Base-by-base conservation (phyloP, 164 flowering plant genomes). In the Sedum album region DNA sequence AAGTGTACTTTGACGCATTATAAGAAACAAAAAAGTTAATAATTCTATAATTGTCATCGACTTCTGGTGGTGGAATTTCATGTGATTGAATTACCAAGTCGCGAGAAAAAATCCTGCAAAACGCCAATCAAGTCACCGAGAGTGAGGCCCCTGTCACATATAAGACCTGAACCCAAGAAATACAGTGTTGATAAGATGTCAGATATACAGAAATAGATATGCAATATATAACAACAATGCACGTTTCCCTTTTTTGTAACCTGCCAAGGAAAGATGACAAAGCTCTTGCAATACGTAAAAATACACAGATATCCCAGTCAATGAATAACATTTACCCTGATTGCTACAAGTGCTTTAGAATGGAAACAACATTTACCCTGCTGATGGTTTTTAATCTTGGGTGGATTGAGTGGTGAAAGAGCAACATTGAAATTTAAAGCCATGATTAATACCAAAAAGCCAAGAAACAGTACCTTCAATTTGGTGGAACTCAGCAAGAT, bases 401-500 rank as follows among this genome's bases (percentile, higher is more conserved):
- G 57, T 55, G 61, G 30, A 26, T 26, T 21, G 30, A 55, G 31
- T 4, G 31, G 30, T 33, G 28, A 13, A 20, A 26, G 62, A 28
- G 28, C 61, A 55, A 55, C 31, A 28, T 14, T 57, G 18, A 28
- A n/a, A n/a, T n/a, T n/a, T n/a, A n/a, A n/a, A 26, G 33, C 13
- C 62, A 15, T 13, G 20, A 57, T 15, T 10, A 17, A 26, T 2
- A 13, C 26, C 41, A 26, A 1, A 13, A 21, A 53, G 21, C 28
- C 11, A 53, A 21, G 60, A 7, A 25, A 9, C 14, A 7, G 8
- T 82, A 90, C 97, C 99, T 89, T 95, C 99, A 66, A 95, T 89
- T 81, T 92, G 99, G 72, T 95, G 97, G 72, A 95, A 92, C 78
- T 95, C 99, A 20, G 99, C 97, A 66, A 92, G 94, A 83, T 95